Conservation (phyloP, 164 flowering plant species). For the Chimonanthus praecox region DNA sequence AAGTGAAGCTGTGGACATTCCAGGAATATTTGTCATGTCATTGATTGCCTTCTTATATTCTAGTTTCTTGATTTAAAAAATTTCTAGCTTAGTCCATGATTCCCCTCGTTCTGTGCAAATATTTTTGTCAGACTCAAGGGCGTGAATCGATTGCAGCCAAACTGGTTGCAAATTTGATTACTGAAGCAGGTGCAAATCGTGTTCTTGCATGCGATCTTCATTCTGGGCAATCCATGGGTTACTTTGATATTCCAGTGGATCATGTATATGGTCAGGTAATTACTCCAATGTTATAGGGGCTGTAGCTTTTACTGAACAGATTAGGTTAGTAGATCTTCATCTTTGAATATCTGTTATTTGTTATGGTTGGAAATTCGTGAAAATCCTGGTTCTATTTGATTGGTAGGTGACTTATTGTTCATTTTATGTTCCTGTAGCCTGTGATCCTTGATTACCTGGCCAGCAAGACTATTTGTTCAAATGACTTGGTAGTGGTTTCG, state of each 20-base stretch:
- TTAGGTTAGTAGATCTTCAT: background rate
- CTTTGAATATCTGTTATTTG: background rate
- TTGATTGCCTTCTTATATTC: background rate
- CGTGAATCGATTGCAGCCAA: conserved; percentile 99
- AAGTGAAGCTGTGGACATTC: background rate
- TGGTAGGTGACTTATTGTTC: conserved; percentile 3
- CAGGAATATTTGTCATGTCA: background rate
- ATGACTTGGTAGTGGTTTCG: conserved; percentile 96
- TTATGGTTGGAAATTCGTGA: background rate
- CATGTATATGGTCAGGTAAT: conserved; percentile 92
- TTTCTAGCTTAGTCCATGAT: background rate
- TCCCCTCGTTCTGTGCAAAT: background rate
- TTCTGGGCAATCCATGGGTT: conserved; percentile 99
- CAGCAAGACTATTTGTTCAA: conserved; percentile 74
- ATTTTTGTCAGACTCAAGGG: conserved; percentile 77
- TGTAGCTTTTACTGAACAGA: background rate
- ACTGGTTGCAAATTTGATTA: conserved; percentile 90
- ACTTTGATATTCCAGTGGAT: conserved; percentile 98
- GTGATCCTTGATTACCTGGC: conserved; percentile 97
- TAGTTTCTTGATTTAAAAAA: background rate
- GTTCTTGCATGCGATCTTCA: conserved; percentile 99
- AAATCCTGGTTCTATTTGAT: background rate
- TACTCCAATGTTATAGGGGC: background rate
- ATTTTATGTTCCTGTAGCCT: conserved; percentile 41
- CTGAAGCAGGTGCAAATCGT: conserved; percentile 97